A percentile compares a stretch with the other conserved stretches of the same genome.
phyloP scores from a whole-genome alignment of 257 asterid species.

The Craterostigma plantagineum region DNA sequence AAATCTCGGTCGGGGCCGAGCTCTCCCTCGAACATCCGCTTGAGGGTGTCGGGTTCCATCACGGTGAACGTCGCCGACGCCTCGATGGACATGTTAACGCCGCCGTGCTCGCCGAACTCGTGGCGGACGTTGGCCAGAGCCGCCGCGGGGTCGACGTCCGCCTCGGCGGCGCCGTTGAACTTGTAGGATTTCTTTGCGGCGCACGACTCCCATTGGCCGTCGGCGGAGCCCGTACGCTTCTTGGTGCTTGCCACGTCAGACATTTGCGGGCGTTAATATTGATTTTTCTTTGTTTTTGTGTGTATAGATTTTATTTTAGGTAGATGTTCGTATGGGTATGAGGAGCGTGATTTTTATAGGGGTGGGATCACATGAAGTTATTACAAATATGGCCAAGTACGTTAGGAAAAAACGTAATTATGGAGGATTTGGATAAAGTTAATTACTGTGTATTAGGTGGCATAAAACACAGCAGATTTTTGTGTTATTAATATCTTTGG shows the following conservation, averaged over 20 bases:
- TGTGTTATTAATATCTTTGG: too few species aligned
- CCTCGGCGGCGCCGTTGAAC: not conserved
- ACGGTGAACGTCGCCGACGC: constrained; percentile 99
- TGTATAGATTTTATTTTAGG: too few species aligned
- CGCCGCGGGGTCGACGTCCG: constrained; percentile 56
- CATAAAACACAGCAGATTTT: too few species aligned
- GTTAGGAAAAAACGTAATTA: too few species aligned
- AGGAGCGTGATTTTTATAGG: too few species aligned
- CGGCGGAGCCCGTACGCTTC: constrained; percentile 32
- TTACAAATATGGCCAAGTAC: too few species aligned
- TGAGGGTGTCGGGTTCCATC: constrained; percentile 92
- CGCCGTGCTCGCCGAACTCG: constrained; percentile 99
- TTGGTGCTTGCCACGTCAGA: constrained; percentile 12
- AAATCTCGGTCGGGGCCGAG: constrained; percentile 84
- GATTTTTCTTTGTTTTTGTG: too few species aligned
- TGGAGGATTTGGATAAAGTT: too few species aligned
- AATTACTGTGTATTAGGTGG: too few species aligned
- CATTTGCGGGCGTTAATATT: too few species aligned
- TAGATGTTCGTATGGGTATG: too few species aligned
- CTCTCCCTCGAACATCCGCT: constrained; percentile 92
- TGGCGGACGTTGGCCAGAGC: constrained; percentile 78
- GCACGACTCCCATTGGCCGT: constrained; percentile 22
- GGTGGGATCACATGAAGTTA: too few species aligned
- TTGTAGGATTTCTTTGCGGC: constrained; percentile 26
- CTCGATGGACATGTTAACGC: constrained; percentile 97